Evolutionary conservation across 768 basidiomycete genomes (phyloP), one percentile per base, ranked within the genome.

Genomic region (Tylopilus vinaceipallidus): DNA sequence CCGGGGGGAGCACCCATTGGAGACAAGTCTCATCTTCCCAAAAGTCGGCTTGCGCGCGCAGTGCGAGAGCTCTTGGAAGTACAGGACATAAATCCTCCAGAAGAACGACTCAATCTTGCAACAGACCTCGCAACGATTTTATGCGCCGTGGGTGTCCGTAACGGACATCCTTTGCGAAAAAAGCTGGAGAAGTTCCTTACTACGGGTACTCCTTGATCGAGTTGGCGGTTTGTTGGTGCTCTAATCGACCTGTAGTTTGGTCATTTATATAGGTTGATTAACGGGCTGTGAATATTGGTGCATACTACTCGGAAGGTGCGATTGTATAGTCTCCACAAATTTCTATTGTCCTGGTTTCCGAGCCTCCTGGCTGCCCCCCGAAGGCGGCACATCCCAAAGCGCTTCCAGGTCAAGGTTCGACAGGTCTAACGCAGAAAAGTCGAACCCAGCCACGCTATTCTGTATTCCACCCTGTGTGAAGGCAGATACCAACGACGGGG

Each of bases 111-210:
- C 8, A 62, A 63, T 49, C 60, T 86, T 32, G 79, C 76, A 27
- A 66, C 63, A 34, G 81, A 76, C 49, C 72, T 88, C 36, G 76
- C 80, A 7, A 72, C 66, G 10, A 69, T 74, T 23, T 65, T 89
- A 56, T 71, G 74, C 50, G 66, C 71, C 33, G 70, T 75, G 24
- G 87, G 87, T 17, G 70, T 89, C 34, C 81, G 78, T 23, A 64
- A 73, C 29, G 82, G 83, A 50, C 84, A 88, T 62, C 75, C 80
- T n/a, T 70, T 89, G 45, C 79, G 85, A 42, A 88, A 81, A 68
- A 82, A 74, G 59, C 57, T 89, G 50, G 83, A 83, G 49, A 88
- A 80, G 64, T 83, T 75, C 60, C 53, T 77, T 17, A 48, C 53
- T 19, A 60, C 55, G 16, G 53, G 55, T 14, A 47, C 23, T 19